Conservation (phyloP, 2,329 filamentous ascomycete species). For the Phyllosticta paracitricarpa region DNA sequence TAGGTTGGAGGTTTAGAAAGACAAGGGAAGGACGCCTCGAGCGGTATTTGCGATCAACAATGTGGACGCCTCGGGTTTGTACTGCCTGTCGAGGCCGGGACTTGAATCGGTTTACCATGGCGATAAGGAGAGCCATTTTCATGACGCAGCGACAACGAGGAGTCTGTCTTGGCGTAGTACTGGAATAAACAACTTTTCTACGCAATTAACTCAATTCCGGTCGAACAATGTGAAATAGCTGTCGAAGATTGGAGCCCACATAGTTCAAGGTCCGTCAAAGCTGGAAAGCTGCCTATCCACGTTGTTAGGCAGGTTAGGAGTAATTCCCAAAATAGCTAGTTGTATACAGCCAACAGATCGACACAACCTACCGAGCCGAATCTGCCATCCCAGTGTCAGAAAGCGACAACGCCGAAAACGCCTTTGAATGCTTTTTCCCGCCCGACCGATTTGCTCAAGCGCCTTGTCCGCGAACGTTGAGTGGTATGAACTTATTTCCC, state of each 20-base stretch:
- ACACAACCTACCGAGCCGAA: not conserved
- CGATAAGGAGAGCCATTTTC: not conserved
- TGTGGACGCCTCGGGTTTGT: not conserved
- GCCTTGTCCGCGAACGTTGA: not conserved
- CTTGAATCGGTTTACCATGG: not conserved
- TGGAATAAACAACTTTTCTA: not conserved
- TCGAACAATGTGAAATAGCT: too few species aligned
- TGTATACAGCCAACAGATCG: not conserved
- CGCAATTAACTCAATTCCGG: not conserved
- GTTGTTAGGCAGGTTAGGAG: not conserved
- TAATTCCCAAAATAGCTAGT: not conserved
- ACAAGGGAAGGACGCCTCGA: too few species aligned
- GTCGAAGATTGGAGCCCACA: too few species aligned
- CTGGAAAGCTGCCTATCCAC: not conserved
- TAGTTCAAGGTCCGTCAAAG: too few species aligned
- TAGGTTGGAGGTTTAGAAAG: too few species aligned
- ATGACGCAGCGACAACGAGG: not conserved
- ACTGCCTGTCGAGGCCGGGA: not conserved
- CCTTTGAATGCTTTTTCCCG: conserved; percentile 4
- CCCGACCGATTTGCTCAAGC: not conserved
- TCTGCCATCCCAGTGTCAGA: not conserved
- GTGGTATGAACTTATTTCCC: not conserved
- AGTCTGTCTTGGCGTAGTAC: not conserved
- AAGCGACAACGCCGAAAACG: conserved; percentile 3
- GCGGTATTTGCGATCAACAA: not conserved